Evolutionary conservation across 1,284 basidiomycete genomes (phyloP), one percentile per base, ranked within the genome.

Genomic region (Takashimella tepidaria): DNA sequence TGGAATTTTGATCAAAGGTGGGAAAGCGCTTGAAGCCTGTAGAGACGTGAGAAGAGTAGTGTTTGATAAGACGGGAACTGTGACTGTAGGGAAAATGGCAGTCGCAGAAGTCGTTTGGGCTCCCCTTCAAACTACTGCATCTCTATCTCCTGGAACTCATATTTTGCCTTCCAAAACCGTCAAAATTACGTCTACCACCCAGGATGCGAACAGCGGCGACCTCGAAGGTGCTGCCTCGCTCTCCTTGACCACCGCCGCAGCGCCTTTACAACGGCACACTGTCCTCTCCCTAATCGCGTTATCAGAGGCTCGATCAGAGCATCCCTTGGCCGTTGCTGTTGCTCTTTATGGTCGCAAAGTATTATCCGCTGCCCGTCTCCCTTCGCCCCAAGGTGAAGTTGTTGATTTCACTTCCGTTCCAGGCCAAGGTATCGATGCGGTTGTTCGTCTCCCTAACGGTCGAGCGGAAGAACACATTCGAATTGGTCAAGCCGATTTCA

Each of bases 1-100:
- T 68, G 96, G 96, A 0, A 98, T 99, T 59, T 78, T 99, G 47
- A 98, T 98, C 83, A 98, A 98, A 72, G 93, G 96, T 44, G 96
- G 93, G 3, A 81, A 87, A 20, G 92, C 96, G 2, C 79, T 99
- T 42, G 96, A 99, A 71, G 91, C 91, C 3, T 92, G 90, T 69
- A 85, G 84, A 63, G 80, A 80, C 49, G 86, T 98, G 65, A 83
- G 84, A 67, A 81, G 84, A 31, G 85, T 98, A 61, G 82, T 97
- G 0, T 77, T 98, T 52, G 96, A 99, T 80, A 99, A 99, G 81
- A 99, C 96, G 0, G 96, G 96, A 4, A 99, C 96, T 0, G 84
- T 99, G 12, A 98, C 96, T 0, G 80, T 88, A 46, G 96, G 95
- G 45, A 88, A 86, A 74, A 79, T 89, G 61, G 79, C 76, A 4